A percentile compares a stretch with the other conserved stretches of the same genome.
phyloP scores from a whole-genome alignment of 352 stramenopile genomes.

The Pythium sp. region DNA sequence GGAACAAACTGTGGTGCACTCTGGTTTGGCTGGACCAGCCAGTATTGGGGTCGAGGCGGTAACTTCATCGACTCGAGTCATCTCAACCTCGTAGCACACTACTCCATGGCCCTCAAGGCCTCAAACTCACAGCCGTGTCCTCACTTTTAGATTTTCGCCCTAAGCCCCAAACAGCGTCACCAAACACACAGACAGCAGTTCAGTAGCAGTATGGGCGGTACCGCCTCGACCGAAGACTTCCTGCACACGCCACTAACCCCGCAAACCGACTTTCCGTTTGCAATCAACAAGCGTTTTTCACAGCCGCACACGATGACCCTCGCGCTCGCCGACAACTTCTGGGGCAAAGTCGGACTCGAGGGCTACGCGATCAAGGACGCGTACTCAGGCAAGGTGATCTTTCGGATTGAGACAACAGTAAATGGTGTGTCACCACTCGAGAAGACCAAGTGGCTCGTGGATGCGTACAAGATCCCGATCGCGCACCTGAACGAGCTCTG shows the following conservation, averaged over 20 bases:
- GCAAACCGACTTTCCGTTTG: conserved; percentile 43
- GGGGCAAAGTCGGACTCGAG: conserved; percentile 12
- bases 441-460: conserved; percentile 36
- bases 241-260: conserved; percentile 26
- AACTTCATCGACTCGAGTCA: too few species aligned
- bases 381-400: conserved; percentile 24
- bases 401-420: conserved; percentile 27
- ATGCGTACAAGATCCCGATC: conserved; percentile 37
- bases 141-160: too few species aligned
- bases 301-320: conserved; percentile 29
- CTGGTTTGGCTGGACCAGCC: too few species aligned
- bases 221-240: too few species aligned
- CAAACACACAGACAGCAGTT: too few species aligned
- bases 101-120: too few species aligned
- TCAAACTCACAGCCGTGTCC: too few species aligned
- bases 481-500: conserved; percentile 24
- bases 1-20: too few species aligned
- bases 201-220: too few species aligned
- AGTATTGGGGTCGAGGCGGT: too few species aligned
- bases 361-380: conserved; percentile 32
- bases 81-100: too few species aligned
- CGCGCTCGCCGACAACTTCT: conserved; percentile 40
- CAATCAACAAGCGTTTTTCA: conserved; percentile 39
- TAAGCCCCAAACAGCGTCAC: too few species aligned
- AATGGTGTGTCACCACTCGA: conserved; percentile 23